A percentile compares a stretch with the other conserved stretches of the same genome.
Evolutionary conservation across 768 basidiomycete species (phyloP).

Genomic region (Phaeotremella fagi): DNA sequence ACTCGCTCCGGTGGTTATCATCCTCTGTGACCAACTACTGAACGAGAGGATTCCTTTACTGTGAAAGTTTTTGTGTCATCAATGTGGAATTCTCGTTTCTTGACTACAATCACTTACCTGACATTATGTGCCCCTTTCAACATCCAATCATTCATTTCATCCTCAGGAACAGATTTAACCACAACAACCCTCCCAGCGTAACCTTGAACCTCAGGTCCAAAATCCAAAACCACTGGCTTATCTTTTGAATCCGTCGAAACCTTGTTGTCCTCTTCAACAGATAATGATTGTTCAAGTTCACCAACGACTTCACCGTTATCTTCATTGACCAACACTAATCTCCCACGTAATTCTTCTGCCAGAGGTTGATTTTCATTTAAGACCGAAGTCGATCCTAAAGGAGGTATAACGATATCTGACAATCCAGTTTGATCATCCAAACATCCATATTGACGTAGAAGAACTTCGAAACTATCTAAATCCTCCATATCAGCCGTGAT

Average conservation of each 20-base stretch:
- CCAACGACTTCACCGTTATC: constrained; percentile 67
- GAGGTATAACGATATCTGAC: constrained; percentile 11
- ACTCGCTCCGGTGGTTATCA: constrained; percentile 60
- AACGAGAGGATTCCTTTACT: constrained; percentile 67
- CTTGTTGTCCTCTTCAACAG: constrained; percentile 59
- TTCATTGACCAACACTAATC: constrained; percentile 68
- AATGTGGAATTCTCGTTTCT: not conserved
- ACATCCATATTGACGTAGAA: constrained; percentile 61
- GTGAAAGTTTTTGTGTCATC: not conserved
- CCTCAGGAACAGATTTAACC: constrained; percentile 61
- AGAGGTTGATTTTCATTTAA: constrained; percentile 4
- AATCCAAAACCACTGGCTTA: constrained; percentile 65
- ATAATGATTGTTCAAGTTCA: constrained; percentile 59
- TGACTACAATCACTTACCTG: constrained; percentile 52
- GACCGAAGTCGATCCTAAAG: constrained; percentile 4
- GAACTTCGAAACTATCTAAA: constrained; percentile 56
- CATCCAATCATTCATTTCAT: constrained; percentile 65
- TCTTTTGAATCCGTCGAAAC: constrained; percentile 49
- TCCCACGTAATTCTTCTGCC: constrained; percentile 51
- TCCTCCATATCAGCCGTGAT: constrained; percentile 55
- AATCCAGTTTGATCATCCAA: constrained; percentile 30
- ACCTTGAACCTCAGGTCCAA: constrained; percentile 54
- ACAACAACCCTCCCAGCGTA: constrained; percentile 53
- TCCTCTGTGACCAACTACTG: constrained; percentile 61
- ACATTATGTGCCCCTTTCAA: constrained; percentile 58